Conservation (phyloP, 305 asterid genomes). For the Solanum hybrid region DNA sequence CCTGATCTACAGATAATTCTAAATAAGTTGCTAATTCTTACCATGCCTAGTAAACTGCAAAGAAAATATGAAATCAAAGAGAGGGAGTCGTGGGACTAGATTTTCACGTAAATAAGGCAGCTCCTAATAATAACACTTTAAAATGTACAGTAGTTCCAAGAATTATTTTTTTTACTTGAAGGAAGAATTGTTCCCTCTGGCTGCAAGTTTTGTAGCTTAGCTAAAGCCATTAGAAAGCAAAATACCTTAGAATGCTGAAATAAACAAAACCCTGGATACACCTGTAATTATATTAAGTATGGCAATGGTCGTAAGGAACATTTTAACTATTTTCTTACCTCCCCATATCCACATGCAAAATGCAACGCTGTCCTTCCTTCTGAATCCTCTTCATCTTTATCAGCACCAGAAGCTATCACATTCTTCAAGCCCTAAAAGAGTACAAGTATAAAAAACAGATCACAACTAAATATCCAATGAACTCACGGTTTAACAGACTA, state of each 20-base stretch:
- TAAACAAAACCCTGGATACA: neutral
- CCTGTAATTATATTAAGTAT: neutral
- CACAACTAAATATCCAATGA: neutral
- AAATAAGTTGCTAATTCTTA: too few species aligned
- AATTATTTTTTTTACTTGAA: neutral
- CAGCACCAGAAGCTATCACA: conserved; percentile 75
- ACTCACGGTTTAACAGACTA: neutral
- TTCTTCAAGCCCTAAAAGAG: conserved; percentile 60
- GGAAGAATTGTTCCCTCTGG: neutral
- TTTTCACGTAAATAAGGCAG: neutral
- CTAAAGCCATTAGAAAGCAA: neutral
- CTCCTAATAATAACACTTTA: neutral
- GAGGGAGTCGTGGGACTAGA: neutral
- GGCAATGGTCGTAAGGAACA: neutral
- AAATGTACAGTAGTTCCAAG: neutral
- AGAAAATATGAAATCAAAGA: too few species aligned
- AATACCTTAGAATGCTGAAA: neutral
- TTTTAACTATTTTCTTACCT: conserved; percentile 32
- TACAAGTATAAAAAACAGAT: neutral
- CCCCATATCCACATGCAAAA: conserved; percentile 98
- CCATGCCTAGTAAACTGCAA: too few species aligned
- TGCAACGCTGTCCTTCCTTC: conserved; percentile 99
- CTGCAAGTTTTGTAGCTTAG: neutral
- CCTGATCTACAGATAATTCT: too few species aligned
- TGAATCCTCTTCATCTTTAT: conserved; percentile 94